Evolutionary conservation across 2,329 filamentous ascomycete species (phyloP), one percentile per base, ranked within the genome.

Genomic region (Hymenoscyphus fraxineus): DNA sequence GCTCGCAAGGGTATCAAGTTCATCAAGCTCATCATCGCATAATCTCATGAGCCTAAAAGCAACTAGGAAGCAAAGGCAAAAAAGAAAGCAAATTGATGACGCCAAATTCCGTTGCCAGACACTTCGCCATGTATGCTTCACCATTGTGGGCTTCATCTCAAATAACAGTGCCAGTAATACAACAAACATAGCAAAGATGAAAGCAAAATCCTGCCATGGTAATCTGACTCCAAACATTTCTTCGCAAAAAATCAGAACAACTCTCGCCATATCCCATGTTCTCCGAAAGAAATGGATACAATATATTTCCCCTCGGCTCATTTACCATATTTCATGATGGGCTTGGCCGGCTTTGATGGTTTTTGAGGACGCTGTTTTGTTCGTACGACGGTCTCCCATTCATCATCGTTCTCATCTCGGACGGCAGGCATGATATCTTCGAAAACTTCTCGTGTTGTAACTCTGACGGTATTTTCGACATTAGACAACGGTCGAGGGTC

Each of bases 171-270:
- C 47, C 19, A 54, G 22, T 54, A 54, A 19, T 27, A 27, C 47
- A 19, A 54, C 47, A 54, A 54, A 54, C 22, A 54, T 54, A 27
- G 47, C 47, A 54, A 54, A 54, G 47, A 54, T 54, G 47, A 54
- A 54, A 54, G 47, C 47, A 54, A 44, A 54, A 54, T 54, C 47
- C n/a, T 54, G 47, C 47, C 22, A 27, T 54, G 47, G 47, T 54
- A 19, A 54, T 54, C 47, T 54, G 47, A 27, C 47, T 54, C 19
- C 47, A 54, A 22, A 54, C 19, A 54, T 54, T 54, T 44, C 13
- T 19, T 54, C 47, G 47, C 47, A 54, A 54, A 54, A 54, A 27
- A 54, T 54, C 47, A 10, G 9, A 54, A 54, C n/a, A 54, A 54
- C 22, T 54, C 47, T 54, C 47, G 12, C 47, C 47, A 54, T 54